Percentiles rank a stretch among this genome's conserved stretches.
Conservation (phyloP, 2,329 filamentous ascomycete species). For the Alternaria burnsii region DNA sequence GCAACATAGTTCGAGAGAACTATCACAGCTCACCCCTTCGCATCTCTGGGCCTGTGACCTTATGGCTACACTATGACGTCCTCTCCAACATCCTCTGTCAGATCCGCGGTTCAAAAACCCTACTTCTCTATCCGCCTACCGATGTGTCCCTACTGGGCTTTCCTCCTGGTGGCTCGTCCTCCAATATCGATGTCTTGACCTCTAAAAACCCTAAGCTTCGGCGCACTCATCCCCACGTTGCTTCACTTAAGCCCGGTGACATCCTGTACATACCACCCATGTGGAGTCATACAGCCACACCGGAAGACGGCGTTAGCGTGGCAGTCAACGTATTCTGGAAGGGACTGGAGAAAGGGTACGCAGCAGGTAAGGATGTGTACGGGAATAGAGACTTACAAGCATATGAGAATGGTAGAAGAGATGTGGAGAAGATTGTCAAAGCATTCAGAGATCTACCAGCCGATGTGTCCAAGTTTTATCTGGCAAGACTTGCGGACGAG, state of each 20-base stretch:
- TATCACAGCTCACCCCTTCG: slow-evolving; percentile 81
- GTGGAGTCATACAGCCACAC: slow-evolving; percentile 80
- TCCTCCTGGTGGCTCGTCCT: slow-evolving; percentile 80
- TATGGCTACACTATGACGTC: slow-evolving; percentile 94
- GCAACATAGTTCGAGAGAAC: slow-evolving; percentile 60
- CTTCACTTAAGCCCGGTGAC: slow-evolving; percentile 73
- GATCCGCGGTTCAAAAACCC: slow-evolving; percentile 74
- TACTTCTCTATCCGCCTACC: slow-evolving; percentile 79
- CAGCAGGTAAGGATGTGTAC: slow-evolving; percentile 82
- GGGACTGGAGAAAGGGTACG: slow-evolving; percentile 72
- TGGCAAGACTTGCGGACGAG: slow-evolving; percentile 75
- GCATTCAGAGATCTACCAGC: slow-evolving; percentile 71
- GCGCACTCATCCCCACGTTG: slow-evolving; percentile 70
- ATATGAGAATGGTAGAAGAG: slow-evolving; percentile 81
- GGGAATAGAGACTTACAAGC: slow-evolving; percentile 85
- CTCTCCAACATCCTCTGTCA: slow-evolving; percentile 90
- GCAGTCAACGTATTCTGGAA: slow-evolving; percentile 93
- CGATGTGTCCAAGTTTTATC: slow-evolving; percentile 77
- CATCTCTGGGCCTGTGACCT: slow-evolving; percentile 79
- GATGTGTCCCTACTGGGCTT: slow-evolving; percentile 77
- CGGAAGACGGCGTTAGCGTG: slow-evolving; percentile 65
- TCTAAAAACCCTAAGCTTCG: slow-evolving; percentile 31
- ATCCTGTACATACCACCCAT: slow-evolving; percentile 82
- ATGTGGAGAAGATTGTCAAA: slow-evolving; percentile 72
- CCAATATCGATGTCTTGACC: slow-evolving; percentile 75